phyloP scores from a whole-genome alignment of 768 basidiomycete genomes.

The Boletales sp. region DNA sequence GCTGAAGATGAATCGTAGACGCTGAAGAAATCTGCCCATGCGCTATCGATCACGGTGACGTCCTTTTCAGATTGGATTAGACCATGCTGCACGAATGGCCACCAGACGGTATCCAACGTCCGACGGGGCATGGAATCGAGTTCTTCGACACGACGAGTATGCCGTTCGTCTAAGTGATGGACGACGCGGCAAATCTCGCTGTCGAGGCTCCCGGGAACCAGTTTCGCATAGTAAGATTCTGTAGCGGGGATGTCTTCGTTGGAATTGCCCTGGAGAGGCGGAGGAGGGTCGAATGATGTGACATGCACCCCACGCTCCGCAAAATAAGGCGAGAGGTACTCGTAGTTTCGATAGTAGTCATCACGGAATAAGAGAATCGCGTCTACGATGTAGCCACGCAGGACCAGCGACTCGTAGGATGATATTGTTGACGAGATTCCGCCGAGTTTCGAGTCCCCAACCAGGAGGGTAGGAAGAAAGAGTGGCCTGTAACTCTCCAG shows the following conservation, averaged over 20 bases:
- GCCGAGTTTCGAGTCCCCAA: conserved; percentile 87
- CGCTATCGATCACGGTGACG: conserved; percentile 90
- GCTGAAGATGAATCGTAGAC: conserved; percentile 43
- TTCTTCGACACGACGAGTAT: conserved; percentile 62
- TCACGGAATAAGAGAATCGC: conserved; percentile 82
- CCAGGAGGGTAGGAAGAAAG: conserved; percentile 80
- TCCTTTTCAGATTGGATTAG: conserved; percentile 63
- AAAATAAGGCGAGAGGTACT: conserved; percentile 81
- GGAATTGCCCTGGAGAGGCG: conserved; percentile 41
- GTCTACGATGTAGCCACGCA: conserved; percentile 90
- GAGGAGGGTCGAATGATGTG: conserved; percentile 54
- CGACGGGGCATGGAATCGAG: conserved; percentile 77
- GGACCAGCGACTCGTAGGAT: conserved; percentile 83
- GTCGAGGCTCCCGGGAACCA: conserved; percentile 36
- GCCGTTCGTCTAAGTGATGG: conserved; percentile 58
- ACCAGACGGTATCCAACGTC: conserved; percentile 83
- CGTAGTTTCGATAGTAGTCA: conserved; percentile 81
- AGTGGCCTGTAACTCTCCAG: conserved; percentile 83
- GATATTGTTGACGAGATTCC: conserved; percentile 93
- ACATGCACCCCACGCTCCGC: conserved; percentile 62
- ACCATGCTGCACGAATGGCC: conserved; percentile 95
- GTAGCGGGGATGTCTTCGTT: conserved; percentile 49
- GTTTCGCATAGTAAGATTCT: conserved; percentile 66
- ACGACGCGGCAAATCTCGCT: conserved; percentile 47
- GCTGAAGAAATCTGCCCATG: conserved; percentile 82